Evolutionary conservation across 257 asterid genomes (phyloP), one percentile per base, ranked within the genome.

Genomic region (Gardenia jasminoides): DNA sequence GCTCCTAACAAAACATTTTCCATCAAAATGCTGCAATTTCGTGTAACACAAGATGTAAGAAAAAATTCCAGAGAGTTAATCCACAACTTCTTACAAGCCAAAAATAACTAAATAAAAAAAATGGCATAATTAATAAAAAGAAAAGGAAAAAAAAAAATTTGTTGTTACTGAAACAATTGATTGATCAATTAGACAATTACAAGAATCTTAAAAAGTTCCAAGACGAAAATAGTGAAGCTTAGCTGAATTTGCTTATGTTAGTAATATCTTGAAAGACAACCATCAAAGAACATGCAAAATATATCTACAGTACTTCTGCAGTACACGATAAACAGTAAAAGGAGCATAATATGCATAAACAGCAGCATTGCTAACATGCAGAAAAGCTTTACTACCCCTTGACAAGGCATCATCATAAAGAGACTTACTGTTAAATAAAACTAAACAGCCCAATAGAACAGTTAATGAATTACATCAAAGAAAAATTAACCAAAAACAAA

Each of bases 401-500:
- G 1, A 10, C 16, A 16, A 11, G 46, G 7, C 36, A 43, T 19
- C 39, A 70, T 56, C 26, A n/a, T 1, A 61, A 41, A 70, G 39
- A 70, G 3, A 11, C 16, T 2, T 0, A 2, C 9, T 30, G 41
- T 50, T 67, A n/a, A 46, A 52, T 50, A 39, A 22, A 36, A 36
- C 4, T 47, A 15, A 28, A 61, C 70, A 48, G 12, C 54, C 65
- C 56, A 65, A 79, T 48, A 50, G 20, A 79, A 79, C 75, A 79
- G 82, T 72, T 75, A 61, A n/a, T 59, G 71, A 31, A 20, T 15
- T 20, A 41, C 31, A 66, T 48, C 15, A 61, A 62, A 12, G 30
- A 31, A 50, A n/a, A 33, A 48, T 36, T 31, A 33, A 3, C 24
- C 50, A 12, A 36, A 41, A 66, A 46, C 36, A 33, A 36, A 5